Conservation (phyloP, 2,329 filamentous ascomycete genomes). For the Paracoccidioides lutzii region DNA sequence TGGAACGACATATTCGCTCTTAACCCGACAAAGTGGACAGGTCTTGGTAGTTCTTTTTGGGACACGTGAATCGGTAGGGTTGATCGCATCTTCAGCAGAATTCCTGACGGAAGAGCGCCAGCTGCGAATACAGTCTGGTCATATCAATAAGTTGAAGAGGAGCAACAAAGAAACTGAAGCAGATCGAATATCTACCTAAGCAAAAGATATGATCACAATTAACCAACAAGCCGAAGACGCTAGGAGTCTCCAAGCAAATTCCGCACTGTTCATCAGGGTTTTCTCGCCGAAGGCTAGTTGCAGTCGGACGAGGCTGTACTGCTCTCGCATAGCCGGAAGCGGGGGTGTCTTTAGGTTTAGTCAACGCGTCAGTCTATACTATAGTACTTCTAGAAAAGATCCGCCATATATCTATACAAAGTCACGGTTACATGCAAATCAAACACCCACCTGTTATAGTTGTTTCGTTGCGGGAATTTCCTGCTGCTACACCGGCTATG, state of each 20-base stretch:
- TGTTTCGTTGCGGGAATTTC: background rate
- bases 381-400: background rate
- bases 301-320: background rate
- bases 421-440: background rate
- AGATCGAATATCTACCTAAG: slow-evolving; percentile 13
- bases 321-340: background rate
- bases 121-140: slow-evolving; percentile 17
- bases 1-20: slow-evolving; percentile 19
- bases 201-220: slow-evolving; percentile 21
- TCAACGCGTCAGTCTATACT: background rate
- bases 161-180: background rate
- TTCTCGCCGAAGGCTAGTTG: background rate
- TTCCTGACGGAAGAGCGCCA: slow-evolving; percentile 17
- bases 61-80: slow-evolving; percentile 3
- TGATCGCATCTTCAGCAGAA: slow-evolving; percentile 8
- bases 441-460: background rate
- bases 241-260: slow-evolving; percentile 19
- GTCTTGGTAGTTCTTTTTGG: slow-evolving; percentile 15
- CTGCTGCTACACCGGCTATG: background rate
- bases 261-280: slow-evolving; percentile 12
- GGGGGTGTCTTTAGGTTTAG: background rate
- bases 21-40: slow-evolving; percentile 18
- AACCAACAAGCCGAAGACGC: slow-evolving; percentile 17
- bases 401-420: background rate
- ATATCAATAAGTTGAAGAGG: background rate